Percentiles rank a stretch among this genome's conserved stretches.
These are phyloP conservation scores for Leccinum variicolor DNA, from an alignment of 768 basidiomycete genomes.

Conservation along the genomic window DNA sequence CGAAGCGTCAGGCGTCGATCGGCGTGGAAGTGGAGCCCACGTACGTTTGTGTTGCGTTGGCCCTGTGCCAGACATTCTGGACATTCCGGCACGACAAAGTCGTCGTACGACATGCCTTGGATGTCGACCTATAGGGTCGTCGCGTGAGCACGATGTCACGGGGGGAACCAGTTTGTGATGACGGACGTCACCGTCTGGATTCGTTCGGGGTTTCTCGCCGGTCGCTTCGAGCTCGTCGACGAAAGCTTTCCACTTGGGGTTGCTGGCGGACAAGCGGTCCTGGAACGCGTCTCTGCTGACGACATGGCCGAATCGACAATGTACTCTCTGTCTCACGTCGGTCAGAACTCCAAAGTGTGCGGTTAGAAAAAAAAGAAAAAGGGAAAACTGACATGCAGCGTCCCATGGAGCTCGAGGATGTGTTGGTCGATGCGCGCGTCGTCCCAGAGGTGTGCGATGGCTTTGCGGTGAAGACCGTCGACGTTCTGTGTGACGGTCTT, in stretches of 20 bases:
- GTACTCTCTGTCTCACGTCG: constrained; percentile 49
- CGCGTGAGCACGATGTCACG: not conserved
- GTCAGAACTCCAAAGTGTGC: constrained; percentile 9
- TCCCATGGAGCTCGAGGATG: constrained; percentile 87
- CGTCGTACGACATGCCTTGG: constrained; percentile 70
- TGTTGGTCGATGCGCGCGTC: constrained; percentile 33
- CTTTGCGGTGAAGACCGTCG: constrained; percentile 91
- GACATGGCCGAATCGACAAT: constrained; percentile 72
- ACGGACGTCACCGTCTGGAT: constrained; percentile 90
- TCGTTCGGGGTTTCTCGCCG: constrained; percentile 66
- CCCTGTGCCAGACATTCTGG: constrained; percentile 59
- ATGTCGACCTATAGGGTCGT: constrained; percentile 60
- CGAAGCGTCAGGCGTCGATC: constrained; percentile 19
- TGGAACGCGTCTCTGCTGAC: constrained; percentile 70
- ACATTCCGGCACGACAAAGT: constrained; percentile 81
- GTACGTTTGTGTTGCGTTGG: constrained; percentile 57
- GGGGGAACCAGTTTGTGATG: not conserved
- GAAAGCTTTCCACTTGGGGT: constrained; percentile 77
- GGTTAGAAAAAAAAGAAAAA: not conserved
- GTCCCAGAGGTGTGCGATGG: constrained; percentile 47
- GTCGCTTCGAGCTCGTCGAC: constrained; percentile 59
- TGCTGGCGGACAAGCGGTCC: constrained; percentile 61
- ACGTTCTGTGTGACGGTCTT: constrained; percentile 85
- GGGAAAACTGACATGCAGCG: constrained; percentile 59
- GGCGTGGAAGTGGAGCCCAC: not conserved